These are phyloP conservation scores for Tulasnella sp. DNA, from an alignment of 768 basidiomycete species.

Conservation along the genomic window DNA sequence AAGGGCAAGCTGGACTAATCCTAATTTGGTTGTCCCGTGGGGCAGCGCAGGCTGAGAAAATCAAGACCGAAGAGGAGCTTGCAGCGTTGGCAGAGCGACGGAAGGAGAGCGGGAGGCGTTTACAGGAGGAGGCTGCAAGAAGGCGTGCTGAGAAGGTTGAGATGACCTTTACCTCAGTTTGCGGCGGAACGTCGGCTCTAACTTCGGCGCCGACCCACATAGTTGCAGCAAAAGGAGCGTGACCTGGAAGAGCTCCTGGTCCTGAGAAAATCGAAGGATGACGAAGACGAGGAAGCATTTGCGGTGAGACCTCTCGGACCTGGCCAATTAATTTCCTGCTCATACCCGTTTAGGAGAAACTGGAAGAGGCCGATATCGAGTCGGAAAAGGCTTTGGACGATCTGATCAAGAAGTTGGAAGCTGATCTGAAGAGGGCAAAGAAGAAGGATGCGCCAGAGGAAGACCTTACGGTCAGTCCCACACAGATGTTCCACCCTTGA, in stretches of 20 bases:
- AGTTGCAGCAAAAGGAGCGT: conserved; percentile 76
- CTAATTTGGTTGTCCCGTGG: conserved; percentile 8
- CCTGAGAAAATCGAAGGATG: conserved; percentile 63
- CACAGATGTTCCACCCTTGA: conserved; percentile 6
- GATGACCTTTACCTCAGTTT: background rate
- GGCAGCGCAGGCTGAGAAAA: conserved; percentile 50
- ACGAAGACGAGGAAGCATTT: conserved; percentile 70
- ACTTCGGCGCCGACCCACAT: conserved; percentile 12
- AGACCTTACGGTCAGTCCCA: conserved; percentile 53
- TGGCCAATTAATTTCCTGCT: conserved; percentile 7
- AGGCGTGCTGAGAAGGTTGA: conserved; percentile 81
- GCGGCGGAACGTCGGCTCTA: conserved; percentile 9
- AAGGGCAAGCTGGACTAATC: conserved; percentile 19
- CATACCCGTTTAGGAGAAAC: conserved; percentile 25
- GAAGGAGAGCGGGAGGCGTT: conserved; percentile 80
- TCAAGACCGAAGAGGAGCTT: conserved; percentile 92
- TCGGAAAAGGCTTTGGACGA: conserved; percentile 62
- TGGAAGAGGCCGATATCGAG: conserved; percentile 66
- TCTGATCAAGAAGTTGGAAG: conserved; percentile 84
- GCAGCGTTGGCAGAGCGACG: conserved; percentile 74
- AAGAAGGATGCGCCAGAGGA: conserved; percentile 84
- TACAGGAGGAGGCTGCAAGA: conserved; percentile 91
- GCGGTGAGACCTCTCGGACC: conserved; percentile 28
- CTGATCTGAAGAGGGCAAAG: conserved; percentile 69
- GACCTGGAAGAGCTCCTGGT: conserved; percentile 68